These are phyloP conservation scores for Senna tora DNA, from an alignment of 306 rosid species.

Conservation along the genomic window DNA sequence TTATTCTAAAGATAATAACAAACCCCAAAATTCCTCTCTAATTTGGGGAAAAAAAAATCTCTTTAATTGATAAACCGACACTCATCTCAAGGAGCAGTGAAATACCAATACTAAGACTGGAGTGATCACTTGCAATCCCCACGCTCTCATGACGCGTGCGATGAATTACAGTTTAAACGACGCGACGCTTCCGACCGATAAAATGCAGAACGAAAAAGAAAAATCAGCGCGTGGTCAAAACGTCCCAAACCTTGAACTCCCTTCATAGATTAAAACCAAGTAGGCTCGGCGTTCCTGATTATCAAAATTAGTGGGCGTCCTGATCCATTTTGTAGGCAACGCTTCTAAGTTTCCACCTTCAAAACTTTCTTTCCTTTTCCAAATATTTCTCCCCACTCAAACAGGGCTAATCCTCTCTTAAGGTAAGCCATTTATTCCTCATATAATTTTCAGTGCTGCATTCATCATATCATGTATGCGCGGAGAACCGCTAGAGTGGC, in stretches of 20 bases:
- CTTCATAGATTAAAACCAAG: constrained; percentile 2
- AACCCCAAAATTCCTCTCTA: too few relatives aligned
- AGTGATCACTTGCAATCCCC: not conserved
- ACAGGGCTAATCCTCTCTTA: constrained; percentile 18
- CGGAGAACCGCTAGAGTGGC: not conserved
- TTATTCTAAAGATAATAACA: too few relatives aligned
- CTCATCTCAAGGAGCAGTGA: constrained; percentile 18
- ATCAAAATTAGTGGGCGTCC: constrained; percentile 56
- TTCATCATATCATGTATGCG: constrained; percentile 26
- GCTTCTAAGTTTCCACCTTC: constrained; percentile 24
- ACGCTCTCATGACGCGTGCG: constrained; percentile 4
- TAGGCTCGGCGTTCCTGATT: constrained; percentile 37
- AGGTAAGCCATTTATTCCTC: constrained; percentile 14
- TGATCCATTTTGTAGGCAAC: constrained; percentile 43
- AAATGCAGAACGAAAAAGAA: too few relatives aligned
- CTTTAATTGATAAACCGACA: constrained; percentile 34
- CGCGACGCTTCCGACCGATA: not conserved
- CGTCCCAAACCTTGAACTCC: constrained; percentile 1
- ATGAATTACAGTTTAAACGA: not conserved
- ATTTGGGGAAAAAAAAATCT: too few relatives aligned
- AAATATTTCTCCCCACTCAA: constrained; percentile 14
- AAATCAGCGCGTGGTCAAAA: not conserved
- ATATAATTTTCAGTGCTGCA: not conserved
- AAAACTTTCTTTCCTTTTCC: constrained; percentile 27
- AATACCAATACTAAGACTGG: constrained; percentile 4